phyloP scores from a whole-genome alignment of 1,284 basidiomycete species.

The Golubevia sp. region DNA sequence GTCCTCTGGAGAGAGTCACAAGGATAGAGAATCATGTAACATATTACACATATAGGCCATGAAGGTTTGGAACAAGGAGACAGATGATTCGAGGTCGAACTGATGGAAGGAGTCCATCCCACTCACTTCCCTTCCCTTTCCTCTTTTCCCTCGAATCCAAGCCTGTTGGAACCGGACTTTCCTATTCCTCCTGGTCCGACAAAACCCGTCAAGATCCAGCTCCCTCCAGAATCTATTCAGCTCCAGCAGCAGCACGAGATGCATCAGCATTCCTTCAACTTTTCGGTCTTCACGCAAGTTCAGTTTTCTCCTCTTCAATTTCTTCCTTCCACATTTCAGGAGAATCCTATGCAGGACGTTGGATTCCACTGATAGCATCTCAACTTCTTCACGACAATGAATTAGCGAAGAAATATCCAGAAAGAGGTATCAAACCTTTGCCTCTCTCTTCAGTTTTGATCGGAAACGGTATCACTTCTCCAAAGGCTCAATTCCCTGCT shows the following conservation, averaged over 20 bases:
- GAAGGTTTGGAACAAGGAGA: no score
- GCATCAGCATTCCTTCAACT: constrained; percentile 55
- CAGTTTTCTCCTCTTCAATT: constrained; percentile 18
- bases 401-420: constrained; percentile 30
- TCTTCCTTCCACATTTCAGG: constrained; percentile 50
- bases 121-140: not conserved
- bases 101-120: no score
- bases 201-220: constrained; percentile 29
- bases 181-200: constrained; percentile 56
- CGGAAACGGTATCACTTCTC: constrained; percentile 58
- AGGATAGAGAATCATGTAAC: no score
- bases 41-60: no score
- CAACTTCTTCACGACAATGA: constrained; percentile 53
- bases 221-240: constrained; percentile 37
- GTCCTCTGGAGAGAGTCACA: no score
- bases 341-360: constrained; percentile 54
- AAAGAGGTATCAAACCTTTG: constrained; percentile 39
- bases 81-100: no score
- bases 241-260: constrained; percentile 43
- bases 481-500: constrained; percentile 46
- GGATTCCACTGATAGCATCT: constrained; percentile 45
- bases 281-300: constrained; percentile 34
- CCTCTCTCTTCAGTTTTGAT: constrained; percentile 47
- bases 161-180: constrained; percentile 54
- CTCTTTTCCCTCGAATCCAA: constrained; percentile 4